Evolutionary conservation across 352 stramenopile genomes (phyloP).

Genomic region (Phytopythium kandeliae): DNA sequence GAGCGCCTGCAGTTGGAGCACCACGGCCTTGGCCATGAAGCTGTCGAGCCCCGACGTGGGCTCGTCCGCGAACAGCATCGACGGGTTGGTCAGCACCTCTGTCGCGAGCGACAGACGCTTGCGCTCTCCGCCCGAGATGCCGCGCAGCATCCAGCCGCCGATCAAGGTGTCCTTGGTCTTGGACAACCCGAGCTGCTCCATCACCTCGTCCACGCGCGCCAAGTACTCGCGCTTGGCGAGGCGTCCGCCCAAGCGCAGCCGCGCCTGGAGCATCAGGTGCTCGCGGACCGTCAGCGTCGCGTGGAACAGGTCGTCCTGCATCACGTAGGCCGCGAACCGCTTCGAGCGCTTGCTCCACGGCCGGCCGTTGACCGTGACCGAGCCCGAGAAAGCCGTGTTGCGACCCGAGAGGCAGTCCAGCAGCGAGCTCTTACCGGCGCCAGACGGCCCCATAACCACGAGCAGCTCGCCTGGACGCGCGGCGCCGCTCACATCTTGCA

Average conservation of each 20-base stretch:
- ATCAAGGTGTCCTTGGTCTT: conserved; percentile 41
- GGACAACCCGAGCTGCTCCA: conserved; percentile 36
- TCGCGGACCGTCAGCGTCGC: conserved; percentile 79
- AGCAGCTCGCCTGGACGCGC: conserved; percentile 20
- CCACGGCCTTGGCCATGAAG: conserved; percentile 36
- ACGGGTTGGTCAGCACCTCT: conserved; percentile 72
- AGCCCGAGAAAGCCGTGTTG: conserved; percentile 47
- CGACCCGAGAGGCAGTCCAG: conserved; percentile 31
- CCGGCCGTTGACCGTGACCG: conserved; percentile 50
- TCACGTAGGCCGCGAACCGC: conserved; percentile 51
- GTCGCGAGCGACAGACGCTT: conserved; percentile 75
- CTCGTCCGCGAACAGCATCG: conserved; percentile 77
- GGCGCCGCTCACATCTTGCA: conserved; percentile 31
- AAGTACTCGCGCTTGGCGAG: conserved; percentile 10
- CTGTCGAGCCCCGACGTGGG: conserved; percentile 54
- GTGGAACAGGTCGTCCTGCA: conserved; percentile 86
- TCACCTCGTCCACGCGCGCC: conserved; percentile 23
- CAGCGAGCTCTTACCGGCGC: conserved; percentile 32
- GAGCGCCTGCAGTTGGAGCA: conserved; percentile 41
- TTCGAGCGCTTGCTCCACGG: conserved; percentile 20
- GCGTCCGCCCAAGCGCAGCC: conserved; percentile 47
- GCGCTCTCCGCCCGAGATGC: conserved; percentile 67
- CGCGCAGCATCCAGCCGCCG: conserved; percentile 28
- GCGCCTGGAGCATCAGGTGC: conserved; percentile 76
- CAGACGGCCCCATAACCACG: conserved; percentile 36